Base-by-base conservation (phyloP, 202 grass and related monocot genomes). In the Carex sylvatica region DNA sequence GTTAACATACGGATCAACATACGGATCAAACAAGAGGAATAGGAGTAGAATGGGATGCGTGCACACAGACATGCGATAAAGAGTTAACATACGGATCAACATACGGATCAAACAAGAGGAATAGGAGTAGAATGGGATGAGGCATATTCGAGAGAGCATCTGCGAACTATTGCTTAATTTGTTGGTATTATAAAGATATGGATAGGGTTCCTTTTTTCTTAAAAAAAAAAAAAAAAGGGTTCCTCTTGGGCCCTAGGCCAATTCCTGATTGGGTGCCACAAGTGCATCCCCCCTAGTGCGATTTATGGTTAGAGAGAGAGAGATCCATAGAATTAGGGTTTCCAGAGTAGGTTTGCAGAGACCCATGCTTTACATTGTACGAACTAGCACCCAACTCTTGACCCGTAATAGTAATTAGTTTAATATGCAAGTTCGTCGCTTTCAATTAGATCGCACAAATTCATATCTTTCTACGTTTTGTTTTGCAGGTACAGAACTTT, bases 301-400 rank as follows among this genome's bases (percentile, higher is more conserved):
- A 28, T 47, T 19, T 84, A 31, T 84, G 47, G 63, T 58, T 13
- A 36, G 4, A 80, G 15, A 80, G 58, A 62, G 16, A 65, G 53
- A 60, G 55, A 52, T 53, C 20, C 20, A 23, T 3, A 38, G 75
- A 31, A 65, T 81, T 84, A 84, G 82, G 70, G 49, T 72, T 76
- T 74, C 6, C 79, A 84, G 82, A 76, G 65, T 84, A 76, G 82
- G 69, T 49, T 9, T 55, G 82, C 68, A 63, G 35, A 84, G 35
- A 65, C 47, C 33, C 79, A 81, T 81, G 79, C 71, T 72, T 61
- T 76, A 36, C 67, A 15, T 64, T 78, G 70, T 84, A 84, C 83
- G 83, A 65, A 77, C 69, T 49, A 53, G 33, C 53, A 74, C 49
- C 70, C 83, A 65, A 78, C 70, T 49, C 83, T 84, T 84, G 83